These are phyloP conservation scores for Apiospora saccharicola DNA, from an alignment of 2,329 filamentous ascomycete genomes.

Conservation along the genomic window DNA sequence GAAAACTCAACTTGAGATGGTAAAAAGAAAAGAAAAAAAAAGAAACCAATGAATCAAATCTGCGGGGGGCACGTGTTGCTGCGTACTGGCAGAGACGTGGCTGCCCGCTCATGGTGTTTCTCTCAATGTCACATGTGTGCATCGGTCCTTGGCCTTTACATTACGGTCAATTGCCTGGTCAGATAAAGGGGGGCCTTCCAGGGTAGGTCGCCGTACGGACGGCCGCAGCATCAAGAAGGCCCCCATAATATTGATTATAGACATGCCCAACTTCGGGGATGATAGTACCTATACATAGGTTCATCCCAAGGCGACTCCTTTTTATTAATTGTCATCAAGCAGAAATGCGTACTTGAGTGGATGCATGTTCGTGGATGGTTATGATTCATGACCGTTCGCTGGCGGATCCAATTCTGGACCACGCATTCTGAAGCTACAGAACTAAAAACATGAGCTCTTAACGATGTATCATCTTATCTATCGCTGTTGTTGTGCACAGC, in stretches of 20 bases:
- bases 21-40: neutral
- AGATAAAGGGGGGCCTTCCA: neutral
- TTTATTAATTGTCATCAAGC: no score
- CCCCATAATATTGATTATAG: neutral
- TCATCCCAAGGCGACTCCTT: neutral
- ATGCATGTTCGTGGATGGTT: neutral
- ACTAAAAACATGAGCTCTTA: neutral
- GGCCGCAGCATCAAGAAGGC: neutral
- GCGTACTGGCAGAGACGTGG: neutral
- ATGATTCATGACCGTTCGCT: slow-evolving; percentile 1
- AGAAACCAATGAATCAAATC: neutral
- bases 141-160: neutral
- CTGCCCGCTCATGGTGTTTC: neutral
- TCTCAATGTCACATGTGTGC: neutral
- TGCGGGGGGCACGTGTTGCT: neutral
- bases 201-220: neutral
- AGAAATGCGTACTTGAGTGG: neutral
- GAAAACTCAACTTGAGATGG: no score
- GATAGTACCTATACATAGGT: neutral
- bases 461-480: neutral
- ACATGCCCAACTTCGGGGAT: neutral
- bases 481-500: neutral
- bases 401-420: neutral
- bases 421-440: slow-evolving; percentile 3
- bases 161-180: neutral